Evolutionary conservation across 179 eudicot genomes (phyloP).

Genomic region (Drosera spatulata): DNA sequence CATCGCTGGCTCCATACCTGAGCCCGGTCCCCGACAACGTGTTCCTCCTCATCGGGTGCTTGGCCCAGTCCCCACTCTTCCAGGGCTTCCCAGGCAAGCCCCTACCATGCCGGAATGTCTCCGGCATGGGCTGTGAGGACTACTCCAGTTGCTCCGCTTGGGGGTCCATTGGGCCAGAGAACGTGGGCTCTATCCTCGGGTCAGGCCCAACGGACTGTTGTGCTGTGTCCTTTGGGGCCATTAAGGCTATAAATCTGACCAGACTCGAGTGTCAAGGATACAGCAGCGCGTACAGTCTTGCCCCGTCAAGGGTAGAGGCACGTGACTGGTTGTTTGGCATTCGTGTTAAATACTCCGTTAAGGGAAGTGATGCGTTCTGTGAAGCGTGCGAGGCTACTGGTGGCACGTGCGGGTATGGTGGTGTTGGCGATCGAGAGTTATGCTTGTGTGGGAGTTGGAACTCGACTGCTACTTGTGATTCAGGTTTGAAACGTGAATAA

Average conservation of each 20-base stretch:
- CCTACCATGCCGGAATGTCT: constrained; percentile 61
- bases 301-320: constrained; percentile 53
- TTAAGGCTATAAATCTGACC: constrained; percentile 58
- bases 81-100: constrained; percentile 75
- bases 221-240: constrained; percentile 43
- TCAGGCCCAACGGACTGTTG: constrained; percentile 79
- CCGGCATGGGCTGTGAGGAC: constrained; percentile 90
- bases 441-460: constrained; percentile 79
- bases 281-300: constrained; percentile 80
- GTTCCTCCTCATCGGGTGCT: constrained; percentile 74
- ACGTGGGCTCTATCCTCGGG: constrained; percentile 36
- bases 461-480: constrained; percentile 78
- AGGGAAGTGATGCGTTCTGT: constrained; percentile 54
- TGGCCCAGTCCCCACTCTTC: constrained; percentile 55
- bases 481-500: constrained; percentile 17
- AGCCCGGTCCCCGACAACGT: constrained; percentile 68
- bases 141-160: constrained; percentile 83
- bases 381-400: constrained; percentile 78
- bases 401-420: constrained; percentile 69
- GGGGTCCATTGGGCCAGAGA: constrained; percentile 39
- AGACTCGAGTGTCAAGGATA: constrained; percentile 82
- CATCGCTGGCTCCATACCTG: constrained; percentile 49
- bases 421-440: constrained; percentile 27
- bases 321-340: constrained; percentile 85
- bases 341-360: constrained; percentile 66